Base-by-base conservation (phyloP, 495 filamentous ascomycete species). In the Annulohypoxylon maeteangense region DNA sequence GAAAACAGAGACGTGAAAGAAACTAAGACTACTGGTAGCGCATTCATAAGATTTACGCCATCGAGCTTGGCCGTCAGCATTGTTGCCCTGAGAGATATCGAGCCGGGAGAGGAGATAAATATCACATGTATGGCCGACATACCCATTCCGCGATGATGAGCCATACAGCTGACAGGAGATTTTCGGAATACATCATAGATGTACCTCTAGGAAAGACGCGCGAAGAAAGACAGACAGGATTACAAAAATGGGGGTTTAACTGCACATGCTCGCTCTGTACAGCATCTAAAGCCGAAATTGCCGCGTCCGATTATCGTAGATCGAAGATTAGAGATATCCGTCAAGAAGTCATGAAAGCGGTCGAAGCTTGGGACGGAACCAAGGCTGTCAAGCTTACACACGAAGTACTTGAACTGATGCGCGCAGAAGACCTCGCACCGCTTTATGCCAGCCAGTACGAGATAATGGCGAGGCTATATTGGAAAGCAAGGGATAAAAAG, bases 401-500 rank as follows among this genome's bases (percentile, higher is more conserved):
- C 0, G 75, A 80, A 65, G 59, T 78, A 1, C 44, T 82, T 0
- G 68, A 71, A 18, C 72, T 81, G 38, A 70, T 81, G 48, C 68
- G 71, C 2, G 44, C 59, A 5, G 79, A 81, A 57, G 75, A 78
- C 20, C 74, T 82, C 23, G 74, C 74, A 16, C 76, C 76, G 5
- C 55, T 79, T 56, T 76, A 76, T 40, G 62, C 74, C 2, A 79
- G 80, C 60, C 78, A 80, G 54, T 81, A 80, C 42, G 80, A 81
- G 65, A 80, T 81, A 47, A 62, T 83, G 53, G 79, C 78, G 40
- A 68, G 80, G 18, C 64, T 81, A 8, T 83, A 78, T 65, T 83
- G 68, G 69, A 76, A 79, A 29, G 48, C 77, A 29, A 44, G 68
- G 20, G 79, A 83, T 34, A 69, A 60, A 64, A 56, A 77, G 70